These are phyloP conservation scores for Colletotrichum chrysophilum DNA, from an alignment of 2,329 filamentous ascomycete genomes.

Conservation along the genomic window DNA sequence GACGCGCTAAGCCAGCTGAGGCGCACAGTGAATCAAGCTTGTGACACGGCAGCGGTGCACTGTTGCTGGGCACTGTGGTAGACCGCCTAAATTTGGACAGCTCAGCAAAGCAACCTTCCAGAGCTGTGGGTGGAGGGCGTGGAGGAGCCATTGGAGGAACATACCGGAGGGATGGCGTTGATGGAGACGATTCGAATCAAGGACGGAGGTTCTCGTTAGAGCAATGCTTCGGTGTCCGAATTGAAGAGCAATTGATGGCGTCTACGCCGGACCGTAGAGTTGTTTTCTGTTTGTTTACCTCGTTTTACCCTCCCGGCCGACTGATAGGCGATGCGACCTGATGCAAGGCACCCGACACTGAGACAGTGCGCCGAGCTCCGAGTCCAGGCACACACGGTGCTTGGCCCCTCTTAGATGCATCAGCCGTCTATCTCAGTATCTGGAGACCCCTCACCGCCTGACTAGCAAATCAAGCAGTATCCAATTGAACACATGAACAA, in stretches of 20 bases:
- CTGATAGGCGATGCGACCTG: background rate
- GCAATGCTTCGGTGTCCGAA: background rate
- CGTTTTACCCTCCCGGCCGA: background rate
- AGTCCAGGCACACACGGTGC: background rate
- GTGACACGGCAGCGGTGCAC: background rate
- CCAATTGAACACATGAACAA: background rate
- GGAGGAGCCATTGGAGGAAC: background rate
- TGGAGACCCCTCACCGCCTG: background rate
- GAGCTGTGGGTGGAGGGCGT: background rate
- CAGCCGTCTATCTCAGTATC: background rate
- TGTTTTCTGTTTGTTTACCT: background rate
- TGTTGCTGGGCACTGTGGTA: background rate
- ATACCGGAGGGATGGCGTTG: background rate
- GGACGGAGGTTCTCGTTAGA: background rate
- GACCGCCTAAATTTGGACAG: background rate
- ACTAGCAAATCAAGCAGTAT: background rate
- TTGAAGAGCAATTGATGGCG: background rate
- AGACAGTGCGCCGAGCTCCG: background rate
- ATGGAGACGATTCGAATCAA: background rate
- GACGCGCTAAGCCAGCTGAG: background rate
- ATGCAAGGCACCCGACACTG: background rate
- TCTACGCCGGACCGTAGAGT: background rate
- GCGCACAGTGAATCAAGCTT: conserved; percentile 5
- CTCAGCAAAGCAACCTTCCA: background rate
- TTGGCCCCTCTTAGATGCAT: background rate